Base-by-base conservation (phyloP, 2,329 filamentous ascomycete species). In the Ascochyta rabiei region DNA sequence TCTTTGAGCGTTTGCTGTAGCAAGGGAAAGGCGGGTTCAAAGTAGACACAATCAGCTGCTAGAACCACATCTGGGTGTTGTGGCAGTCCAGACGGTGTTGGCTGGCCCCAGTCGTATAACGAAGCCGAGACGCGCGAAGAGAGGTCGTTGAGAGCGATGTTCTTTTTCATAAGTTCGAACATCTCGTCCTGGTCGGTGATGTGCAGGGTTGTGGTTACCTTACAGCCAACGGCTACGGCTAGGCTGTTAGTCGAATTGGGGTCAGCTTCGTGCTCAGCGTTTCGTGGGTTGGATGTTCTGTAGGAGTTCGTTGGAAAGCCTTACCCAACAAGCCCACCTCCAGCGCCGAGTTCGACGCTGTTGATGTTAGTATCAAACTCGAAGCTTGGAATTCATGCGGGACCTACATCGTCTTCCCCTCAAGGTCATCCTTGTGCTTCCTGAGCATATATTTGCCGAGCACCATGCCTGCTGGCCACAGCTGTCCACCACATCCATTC, bases 31-130 rank as follows among this genome's bases (percentile, higher is more conserved):
- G 95, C 91, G 2, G 93, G 92, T 76, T 98, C 95, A 74, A 96
- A 96, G 79, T 98, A 99, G 43, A 96, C 92, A 76, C 93, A 98
- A 75, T 98, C 95, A 35, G 93, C 93, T 3, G 95, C 95, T n/a
- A 98, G 83, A 51, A 99, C 87, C 50, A 96, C 81, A 67, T 93
- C 86, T 16, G 92, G 91, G 59, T 84, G 84, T 63, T 81, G 80
- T 49, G 81, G 75, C 45, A 79, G 59, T 51, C 64, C 48, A 53
- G 75, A 49, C 56, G 77, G 72, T 28, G 73, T 69, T 15, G 78
- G 67, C 28, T 76, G 69, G 16, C 82, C 83, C 93, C 93, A 97
- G 73, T 97, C 90, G 62, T 97, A 82, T 23, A 96, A 80, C 49
- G 84, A 79, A 15, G 91, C 85, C 61, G 81, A 80, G 41, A 90